Percentiles rank a stretch among this genome's conserved stretches.
Evolutionary conservation across 768 basidiomycete genomes (phyloP).

Genomic region (Trametes cingulata): DNA sequence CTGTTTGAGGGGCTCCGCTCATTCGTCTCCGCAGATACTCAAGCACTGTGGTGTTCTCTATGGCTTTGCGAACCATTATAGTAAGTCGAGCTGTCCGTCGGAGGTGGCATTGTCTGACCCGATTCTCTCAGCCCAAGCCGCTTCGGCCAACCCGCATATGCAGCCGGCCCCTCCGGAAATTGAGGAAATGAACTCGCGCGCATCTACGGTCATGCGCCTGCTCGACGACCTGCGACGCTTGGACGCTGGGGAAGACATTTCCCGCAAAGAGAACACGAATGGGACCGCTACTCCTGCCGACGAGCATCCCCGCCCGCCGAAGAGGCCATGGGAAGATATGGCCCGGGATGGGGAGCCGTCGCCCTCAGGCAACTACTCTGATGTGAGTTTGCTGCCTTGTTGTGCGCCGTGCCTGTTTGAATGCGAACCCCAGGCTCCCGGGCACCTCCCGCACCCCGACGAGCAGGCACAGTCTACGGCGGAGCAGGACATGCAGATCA

Average conservation of each 20-base stretch:
- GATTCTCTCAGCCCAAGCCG: slow-evolving; percentile 34
- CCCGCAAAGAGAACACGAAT: slow-evolving; percentile 19
- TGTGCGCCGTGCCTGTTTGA: slow-evolving; percentile 3
- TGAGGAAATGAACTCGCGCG: slow-evolving; percentile 68
- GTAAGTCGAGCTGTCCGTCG: slow-evolving; percentile 39
- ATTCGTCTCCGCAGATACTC: slow-evolving; percentile 44
- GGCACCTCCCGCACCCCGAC: slow-evolving; percentile 19
- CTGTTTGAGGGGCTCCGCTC: background rate
- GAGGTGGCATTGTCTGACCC: background rate
- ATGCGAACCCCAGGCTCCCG: slow-evolving; percentile 7
- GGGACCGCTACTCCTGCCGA: slow-evolving; percentile 35
- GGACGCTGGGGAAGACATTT: slow-evolving; percentile 25
- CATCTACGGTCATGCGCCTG: slow-evolving; percentile 65
- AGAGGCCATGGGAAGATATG: slow-evolving; percentile 80
- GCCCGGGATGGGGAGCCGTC: slow-evolving; percentile 44
- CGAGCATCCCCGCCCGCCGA: slow-evolving; percentile 60
- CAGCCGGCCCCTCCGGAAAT: slow-evolving; percentile 60
- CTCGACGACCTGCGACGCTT: slow-evolving; percentile 60
- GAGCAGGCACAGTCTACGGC: slow-evolving; percentile 58
- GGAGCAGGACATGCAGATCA: slow-evolving; percentile 84
- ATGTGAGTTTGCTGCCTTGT: slow-evolving; percentile 8
- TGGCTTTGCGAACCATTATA: slow-evolving; percentile 66
- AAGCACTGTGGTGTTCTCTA: slow-evolving; percentile 63
- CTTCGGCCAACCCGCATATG: slow-evolving; percentile 45
- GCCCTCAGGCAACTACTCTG: slow-evolving; percentile 6